phyloP scores from a whole-genome alignment of 2,329 filamentous ascomycete species.

The Aspergillus uvarum region DNA sequence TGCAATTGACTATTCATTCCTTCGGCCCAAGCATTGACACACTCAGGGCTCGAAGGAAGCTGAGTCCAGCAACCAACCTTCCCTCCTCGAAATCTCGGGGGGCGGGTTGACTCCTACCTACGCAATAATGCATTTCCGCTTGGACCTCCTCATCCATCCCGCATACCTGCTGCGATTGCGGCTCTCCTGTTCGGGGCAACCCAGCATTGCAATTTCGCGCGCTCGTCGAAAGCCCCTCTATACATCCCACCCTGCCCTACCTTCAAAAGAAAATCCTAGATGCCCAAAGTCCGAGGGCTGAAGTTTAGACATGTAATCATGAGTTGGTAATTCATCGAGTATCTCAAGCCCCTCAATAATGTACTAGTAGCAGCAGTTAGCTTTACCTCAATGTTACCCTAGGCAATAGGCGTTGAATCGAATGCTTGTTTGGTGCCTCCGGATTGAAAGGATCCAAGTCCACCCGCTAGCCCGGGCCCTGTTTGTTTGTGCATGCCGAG shows the following conservation, averaged over 20 bases:
- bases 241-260: neutral
- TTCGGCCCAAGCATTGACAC: neutral
- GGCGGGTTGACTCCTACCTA: constrained; percentile 10
- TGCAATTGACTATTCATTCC: neutral
- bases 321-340: no score
- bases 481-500: neutral
- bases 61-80: neutral
- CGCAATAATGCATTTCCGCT: constrained; percentile 13
- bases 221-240: neutral
- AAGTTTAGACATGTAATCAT: neutral
- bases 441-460: neutral
- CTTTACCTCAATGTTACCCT: neutral
- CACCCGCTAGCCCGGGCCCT: neutral
- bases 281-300: neutral
- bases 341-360: neutral
- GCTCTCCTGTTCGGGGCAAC: constrained; percentile 11
- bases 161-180: constrained; percentile 10
- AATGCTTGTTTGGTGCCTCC: neutral
- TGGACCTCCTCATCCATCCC: constrained; percentile 10
- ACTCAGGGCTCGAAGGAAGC: neutral
- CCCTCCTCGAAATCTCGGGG: constrained; percentile 1
- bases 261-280: neutral
- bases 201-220: neutral
- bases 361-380: neutral
- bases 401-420: neutral